These are phyloP conservation scores for Pythium rhizo-oryzae DNA, from an alignment of 352 stramenopile species.

Conservation along the genomic window DNA sequence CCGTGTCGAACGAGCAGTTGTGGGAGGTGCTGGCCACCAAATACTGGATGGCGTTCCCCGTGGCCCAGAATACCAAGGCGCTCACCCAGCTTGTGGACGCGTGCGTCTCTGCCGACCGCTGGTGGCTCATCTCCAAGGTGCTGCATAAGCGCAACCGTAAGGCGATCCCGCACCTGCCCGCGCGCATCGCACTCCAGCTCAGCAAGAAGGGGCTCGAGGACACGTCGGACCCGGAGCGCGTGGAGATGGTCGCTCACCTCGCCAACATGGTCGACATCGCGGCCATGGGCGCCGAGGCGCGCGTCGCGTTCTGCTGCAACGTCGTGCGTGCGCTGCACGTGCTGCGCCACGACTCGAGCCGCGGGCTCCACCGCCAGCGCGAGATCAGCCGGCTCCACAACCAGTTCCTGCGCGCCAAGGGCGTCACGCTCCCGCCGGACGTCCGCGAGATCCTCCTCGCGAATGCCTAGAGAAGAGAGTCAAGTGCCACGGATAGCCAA, in stretches of 20 bases:
- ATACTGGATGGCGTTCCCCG: constrained; percentile 4
- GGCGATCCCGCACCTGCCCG: background rate
- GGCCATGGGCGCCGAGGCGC: background rate
- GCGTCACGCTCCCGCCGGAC: background rate
- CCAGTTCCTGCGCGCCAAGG: constrained; percentile 11
- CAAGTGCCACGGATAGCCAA: background rate
- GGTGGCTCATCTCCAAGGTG: constrained; percentile 19
- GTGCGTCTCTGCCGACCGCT: constrained; percentile 1
- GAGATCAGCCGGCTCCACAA: constrained; percentile 8
- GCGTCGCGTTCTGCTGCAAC: constrained; percentile 10
- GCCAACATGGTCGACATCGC: constrained; percentile 4
- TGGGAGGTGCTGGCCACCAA: constrained; percentile 1
- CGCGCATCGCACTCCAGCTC: background rate
- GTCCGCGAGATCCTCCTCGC: constrained; percentile 10
- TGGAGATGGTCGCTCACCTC: constrained; percentile 8
- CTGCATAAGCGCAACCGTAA: constrained; percentile 6
- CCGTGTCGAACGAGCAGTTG: constrained; percentile 4
- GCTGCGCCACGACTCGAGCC: constrained; percentile 3
- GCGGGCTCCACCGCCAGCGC: constrained; percentile 7
- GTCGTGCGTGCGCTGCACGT: constrained; percentile 1
- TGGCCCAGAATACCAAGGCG: background rate
- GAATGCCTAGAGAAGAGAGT: background rate
- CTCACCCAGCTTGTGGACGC: constrained; percentile 4
- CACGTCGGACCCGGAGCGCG: constrained; percentile 1
- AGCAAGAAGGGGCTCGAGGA: constrained; percentile 1